Evolutionary conservation across 768 basidiomycete species (phyloP), one percentile per base, ranked within the genome.

Genomic region (Suillus occidentalis): DNA sequence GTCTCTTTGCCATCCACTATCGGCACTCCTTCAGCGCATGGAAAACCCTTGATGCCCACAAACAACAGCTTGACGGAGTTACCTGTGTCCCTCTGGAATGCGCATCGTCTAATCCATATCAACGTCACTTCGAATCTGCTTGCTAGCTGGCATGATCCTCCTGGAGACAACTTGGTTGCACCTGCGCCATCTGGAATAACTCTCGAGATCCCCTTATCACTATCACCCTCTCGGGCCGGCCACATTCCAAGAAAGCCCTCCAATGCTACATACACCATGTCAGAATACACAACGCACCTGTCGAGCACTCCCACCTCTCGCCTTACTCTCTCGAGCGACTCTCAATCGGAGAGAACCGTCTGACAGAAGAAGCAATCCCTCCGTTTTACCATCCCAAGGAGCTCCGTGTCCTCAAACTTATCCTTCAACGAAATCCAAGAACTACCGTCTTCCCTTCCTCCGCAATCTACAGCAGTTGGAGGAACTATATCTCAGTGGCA

Each of bases 361-460:
- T 98, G 22, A 87, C 86, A 12, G 92, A 96, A 71, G 92, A 96
- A 50, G 83, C 85, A 12, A 83, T 97, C 36, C 87, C 86, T 22
- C 85, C 88, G 0, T n/a, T 77, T 98, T 36, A 89, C 88, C 71
- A 80, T 92, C 47, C 82, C 70, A 85, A 86, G 65, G 88, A 91
- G 68, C 84, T 99, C 13, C 83, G 81, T 2, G 87, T 94, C 2
- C 85, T 99, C 64, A 99, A n/a, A 99, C 70, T 81, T 99, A 22
- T 94, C 92, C 34, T 99, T 97, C 81, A 99, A 99, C 76, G 88
- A 94, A 62, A 90, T 99, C 52, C 90, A 90, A 75, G 93, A 96
- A 71, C 83, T 98, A 52, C 95, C 97, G 0, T 77, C 85, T 0
- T 79, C 83, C n/a, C 37, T 95, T 94, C 70, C 87, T 98, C 71